Evolutionary conservation across 2,329 filamentous ascomycete species (phyloP).

Genomic region (Alternaria panax): DNA sequence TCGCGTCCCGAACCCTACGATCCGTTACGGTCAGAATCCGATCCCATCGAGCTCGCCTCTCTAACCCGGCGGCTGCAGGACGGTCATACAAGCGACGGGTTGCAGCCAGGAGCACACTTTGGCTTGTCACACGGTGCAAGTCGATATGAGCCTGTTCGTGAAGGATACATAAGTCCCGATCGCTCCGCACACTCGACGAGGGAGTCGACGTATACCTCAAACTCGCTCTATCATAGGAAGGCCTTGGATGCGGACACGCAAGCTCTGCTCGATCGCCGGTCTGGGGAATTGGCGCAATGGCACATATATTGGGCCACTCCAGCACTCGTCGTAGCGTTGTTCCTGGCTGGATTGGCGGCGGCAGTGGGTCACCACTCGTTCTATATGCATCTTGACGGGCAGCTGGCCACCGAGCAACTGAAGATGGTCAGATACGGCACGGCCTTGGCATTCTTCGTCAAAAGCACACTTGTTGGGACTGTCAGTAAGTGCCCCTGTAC

Average conservation of each 20-base stretch:
- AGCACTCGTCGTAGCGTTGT: conserved; percentile 36
- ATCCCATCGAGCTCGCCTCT: conserved; percentile 42
- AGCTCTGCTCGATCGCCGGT: conserved; percentile 41
- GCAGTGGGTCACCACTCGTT: conserved; percentile 49
- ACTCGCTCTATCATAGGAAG: conserved; percentile 37
- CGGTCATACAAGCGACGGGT: conserved; percentile 17
- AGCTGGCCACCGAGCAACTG: conserved; percentile 41
- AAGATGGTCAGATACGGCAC: conserved; percentile 48
- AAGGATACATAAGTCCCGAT: conserved; percentile 20
- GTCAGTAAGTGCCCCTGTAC: no score
- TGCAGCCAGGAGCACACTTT: conserved; percentile 28
- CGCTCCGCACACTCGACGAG: conserved; percentile 24
- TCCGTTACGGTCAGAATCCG: conserved; percentile 34
- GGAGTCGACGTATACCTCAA: conserved; percentile 34
- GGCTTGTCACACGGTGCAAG: conserved; percentile 16
- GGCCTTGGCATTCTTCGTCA: conserved; percentile 49
- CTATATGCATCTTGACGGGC: conserved; percentile 41
- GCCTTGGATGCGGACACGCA: conserved; percentile 42
- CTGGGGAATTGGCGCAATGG: conserved; percentile 47
- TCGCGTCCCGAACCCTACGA: conserved; percentile 33
- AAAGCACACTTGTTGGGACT: conserved; percentile 45
- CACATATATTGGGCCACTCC: conserved; percentile 47
- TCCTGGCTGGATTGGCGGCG: conserved; percentile 40
- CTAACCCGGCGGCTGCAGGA: conserved; percentile 20
- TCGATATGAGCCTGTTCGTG: conserved; percentile 32